Evolutionary conservation across 768 basidiomycete species (phyloP), one percentile per base, ranked within the genome.

Genomic region (Boletus reticulatus): DNA sequence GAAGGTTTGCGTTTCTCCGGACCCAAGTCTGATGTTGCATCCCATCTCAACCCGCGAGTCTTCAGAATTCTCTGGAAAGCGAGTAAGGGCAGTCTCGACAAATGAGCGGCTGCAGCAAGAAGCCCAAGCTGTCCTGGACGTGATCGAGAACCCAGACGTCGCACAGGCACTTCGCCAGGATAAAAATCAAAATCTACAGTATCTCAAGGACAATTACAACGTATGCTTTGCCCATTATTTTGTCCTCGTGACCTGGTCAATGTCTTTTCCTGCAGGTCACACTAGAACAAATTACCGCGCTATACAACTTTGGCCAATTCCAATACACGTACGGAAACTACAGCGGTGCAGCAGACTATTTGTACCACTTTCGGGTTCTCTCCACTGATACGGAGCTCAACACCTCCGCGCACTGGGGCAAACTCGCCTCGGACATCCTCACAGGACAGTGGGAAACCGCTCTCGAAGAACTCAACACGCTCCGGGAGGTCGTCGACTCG

Each of bases 281-380:
- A 16, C 78, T 94, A 56, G 94, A 96, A 56, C 92, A 97, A 84
- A 97, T 98, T 69, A 91, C 87, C 42, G 91, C 92, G 1, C 78
- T 99, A 10, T 98, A 99, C 79, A 93, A 94, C 76, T 98, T 96
- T 75, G 97, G 97, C 51, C 90, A 98, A 69, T 98, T 95, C 78
- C 95, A 97, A 76, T 99, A 93, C 75, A 92, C 96, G n/a, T 92
- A 92, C 71, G 97, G 97, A 43, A 93, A 94, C 73, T 99, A 99
- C 78, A 88, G 87, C 64, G 92, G 92, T 47, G 94, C 97, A 16
- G 94, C 95, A 46, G 94, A 98, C 73, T 98, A 97, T 76, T 81
- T 99, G 53, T 98, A 98, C 79, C 96, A 98, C 70, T 99, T 98
- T 81, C 92, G 95, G 53, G 89, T 98, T 22, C 87, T 99, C 57